phyloP scores from a whole-genome alignment of 345 rosid genomes.

The thale cress (Arabidopsis thaliana) region TAIR10.1 NC_003071.7:9325001-9325500 shows the following conservation, averaged over 20 bases:
- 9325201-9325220: constrained; percentile 60
- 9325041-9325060: constrained; percentile 50
- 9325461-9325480: constrained; percentile 79
- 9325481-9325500: constrained; percentile 70
- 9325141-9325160: constrained; percentile 90
- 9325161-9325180: constrained; percentile 63
- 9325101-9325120: constrained; percentile 72
- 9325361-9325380: constrained; percentile 55
- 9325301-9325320: constrained; percentile 83
- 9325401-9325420: not conserved
- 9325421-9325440: constrained; percentile 11
- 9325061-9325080: constrained; percentile 57
- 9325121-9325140: constrained; percentile 69
- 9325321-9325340: constrained; percentile 77
- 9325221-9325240: constrained; percentile 5
- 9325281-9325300: constrained; percentile 64
- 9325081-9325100: constrained; percentile 63
- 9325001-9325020: constrained; percentile 8
- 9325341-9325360: constrained; percentile 59
- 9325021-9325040: not conserved
- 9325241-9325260: not conserved
- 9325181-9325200: constrained; percentile 80
- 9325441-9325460: constrained; percentile 63
- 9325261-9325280: not conserved
- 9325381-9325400: not conserved